These are phyloP conservation scores for Pestalotiopsis sp. DNA, from an alignment of 2,329 filamentous ascomycete species.

Conservation along the genomic window DNA sequence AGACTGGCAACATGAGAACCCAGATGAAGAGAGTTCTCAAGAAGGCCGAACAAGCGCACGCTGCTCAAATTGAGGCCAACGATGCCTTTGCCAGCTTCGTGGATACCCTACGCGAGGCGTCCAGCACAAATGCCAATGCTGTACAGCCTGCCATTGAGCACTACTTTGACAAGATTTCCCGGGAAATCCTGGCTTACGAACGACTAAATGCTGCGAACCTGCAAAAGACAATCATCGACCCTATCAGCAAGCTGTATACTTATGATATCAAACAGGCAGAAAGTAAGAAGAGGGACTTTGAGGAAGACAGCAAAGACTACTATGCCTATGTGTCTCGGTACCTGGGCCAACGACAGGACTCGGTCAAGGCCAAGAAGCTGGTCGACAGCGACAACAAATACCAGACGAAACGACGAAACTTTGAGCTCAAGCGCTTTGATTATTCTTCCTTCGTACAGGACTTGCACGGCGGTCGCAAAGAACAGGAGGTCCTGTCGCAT, in stretches of 20 bases:
- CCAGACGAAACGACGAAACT: conserved; percentile 87
- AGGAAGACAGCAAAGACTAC: conserved; percentile 98
- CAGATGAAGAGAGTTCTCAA: conserved; percentile 97
- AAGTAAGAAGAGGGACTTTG: conserved; percentile 94
- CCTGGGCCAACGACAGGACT: conserved; percentile 93
- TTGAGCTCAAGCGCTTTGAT: conserved; percentile 96
- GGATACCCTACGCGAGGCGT: conserved; percentile 82
- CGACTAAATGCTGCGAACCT: conserved; percentile 80
- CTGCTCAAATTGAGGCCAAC: conserved; percentile 80
- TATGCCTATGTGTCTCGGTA: conserved; percentile 95
- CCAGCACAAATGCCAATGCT: conserved; percentile 88
- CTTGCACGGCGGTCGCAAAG: conserved; percentile 96
- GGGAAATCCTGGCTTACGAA: conserved; percentile 86
- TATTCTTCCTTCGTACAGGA: conserved; percentile 99
- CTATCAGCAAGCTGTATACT: conserved; percentile 86
- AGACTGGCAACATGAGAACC: conserved; percentile 88
- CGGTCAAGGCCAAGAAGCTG: conserved; percentile 95
- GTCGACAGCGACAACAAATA: conserved; percentile 95
- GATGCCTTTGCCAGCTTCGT: conserved; percentile 82
- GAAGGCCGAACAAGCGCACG: conserved; percentile 84
- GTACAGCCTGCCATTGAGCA: conserved; percentile 97
- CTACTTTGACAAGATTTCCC: conserved; percentile 96
- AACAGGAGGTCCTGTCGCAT: conserved; percentile 93
- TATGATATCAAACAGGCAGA: conserved; percentile 98
- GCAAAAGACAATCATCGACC: conserved; percentile 93